These are phyloP conservation scores for Pythium dissotocum DNA, from an alignment of 352 stramenopile genomes.

Conservation along the genomic window DNA sequence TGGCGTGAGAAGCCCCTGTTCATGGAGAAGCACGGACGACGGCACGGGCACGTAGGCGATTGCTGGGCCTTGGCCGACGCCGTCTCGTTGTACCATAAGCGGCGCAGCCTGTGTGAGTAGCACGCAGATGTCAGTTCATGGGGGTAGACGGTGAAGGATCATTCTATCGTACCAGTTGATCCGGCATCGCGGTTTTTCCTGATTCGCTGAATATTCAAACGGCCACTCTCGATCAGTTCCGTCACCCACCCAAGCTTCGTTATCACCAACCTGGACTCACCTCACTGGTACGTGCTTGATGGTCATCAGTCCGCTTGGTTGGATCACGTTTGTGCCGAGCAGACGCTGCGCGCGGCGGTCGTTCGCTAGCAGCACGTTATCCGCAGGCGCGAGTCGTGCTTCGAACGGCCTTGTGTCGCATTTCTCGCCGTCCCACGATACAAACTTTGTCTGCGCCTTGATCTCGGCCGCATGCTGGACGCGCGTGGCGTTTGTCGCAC, in stretches of 20 bases:
- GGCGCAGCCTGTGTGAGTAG: slow-evolving; percentile 33
- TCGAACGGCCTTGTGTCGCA: slow-evolving; percentile 54
- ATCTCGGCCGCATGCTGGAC: slow-evolving; percentile 25
- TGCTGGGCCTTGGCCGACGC: slow-evolving; percentile 40
- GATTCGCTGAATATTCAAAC: neutral
- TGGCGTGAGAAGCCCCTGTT: slow-evolving; percentile 68
- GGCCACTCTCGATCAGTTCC: neutral
- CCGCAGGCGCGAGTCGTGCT: slow-evolving; percentile 26
- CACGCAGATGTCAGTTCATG: neutral
- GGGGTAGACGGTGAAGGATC: neutral
- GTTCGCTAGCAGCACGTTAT: slow-evolving; percentile 16
- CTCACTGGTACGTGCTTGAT: slow-evolving; percentile 24
- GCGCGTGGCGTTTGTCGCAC: slow-evolving; percentile 34
- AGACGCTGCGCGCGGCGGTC: slow-evolving; percentile 22
- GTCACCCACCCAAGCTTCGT: neutral
- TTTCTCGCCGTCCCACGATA: slow-evolving; percentile 62
- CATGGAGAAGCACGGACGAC: slow-evolving; percentile 51
- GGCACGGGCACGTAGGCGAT: slow-evolving; percentile 53
- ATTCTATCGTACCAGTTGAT: slow-evolving; percentile 7
- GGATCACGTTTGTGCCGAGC: slow-evolving; percentile 17
- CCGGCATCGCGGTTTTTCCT: neutral
- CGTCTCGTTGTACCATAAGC: slow-evolving; percentile 51
- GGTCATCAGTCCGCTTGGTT: slow-evolving; percentile 24
- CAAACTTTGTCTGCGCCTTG: slow-evolving; percentile 41
- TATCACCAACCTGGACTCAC: neutral